Evolutionary conservation across 257 asterid species (phyloP), one percentile per base, ranked within the genome.

Genomic region (Solanum boliviense): DNA sequence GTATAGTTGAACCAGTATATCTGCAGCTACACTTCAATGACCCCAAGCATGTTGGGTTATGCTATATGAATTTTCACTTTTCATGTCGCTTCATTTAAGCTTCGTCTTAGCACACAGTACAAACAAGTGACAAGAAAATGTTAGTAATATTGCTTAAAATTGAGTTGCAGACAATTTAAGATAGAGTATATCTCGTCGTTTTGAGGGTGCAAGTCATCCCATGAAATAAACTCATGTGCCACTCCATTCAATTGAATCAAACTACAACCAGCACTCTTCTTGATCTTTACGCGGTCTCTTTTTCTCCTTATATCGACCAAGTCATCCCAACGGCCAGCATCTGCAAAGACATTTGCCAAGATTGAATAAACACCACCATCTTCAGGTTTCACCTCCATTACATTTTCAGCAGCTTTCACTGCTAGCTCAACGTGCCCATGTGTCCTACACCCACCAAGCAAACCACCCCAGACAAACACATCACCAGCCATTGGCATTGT

Each of bases 381-480:
- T 87, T 91, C 96, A 1, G 98, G 99, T 76, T 92, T 95, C 86
- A 95, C 93, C 87, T 92, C 91, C 93, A 95, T 93, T 89, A 97
- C 91, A 3, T 60, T 91, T 88, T 84, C 87, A 6, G 98, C 98
- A 1, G 98, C 98, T 85, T 67, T 93, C 90, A 94, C 98, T 0
- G 98, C 99, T 25, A 91, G 88, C 86, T 92, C 98, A 15, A 95
- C 88, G 84, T 95, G 87, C 56, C 98, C 97, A 29, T 97, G 98
- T 88, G 91, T 90, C 87, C 94, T 91, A 83, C 98, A 95, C 84
- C 99, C 99, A 38, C 99, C 98, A n/a, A 97, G 97, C 91, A 97
- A 85, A 36, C 98, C 97, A 39, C 98, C 98, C 99, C 98, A 96
- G 62, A 93, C 96, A 34, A 93, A 96, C 56, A 93, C 95, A 46